Evolutionary conservation across 306 rosid genomes (phyloP).

Genomic region (Glycine soja): DNA sequence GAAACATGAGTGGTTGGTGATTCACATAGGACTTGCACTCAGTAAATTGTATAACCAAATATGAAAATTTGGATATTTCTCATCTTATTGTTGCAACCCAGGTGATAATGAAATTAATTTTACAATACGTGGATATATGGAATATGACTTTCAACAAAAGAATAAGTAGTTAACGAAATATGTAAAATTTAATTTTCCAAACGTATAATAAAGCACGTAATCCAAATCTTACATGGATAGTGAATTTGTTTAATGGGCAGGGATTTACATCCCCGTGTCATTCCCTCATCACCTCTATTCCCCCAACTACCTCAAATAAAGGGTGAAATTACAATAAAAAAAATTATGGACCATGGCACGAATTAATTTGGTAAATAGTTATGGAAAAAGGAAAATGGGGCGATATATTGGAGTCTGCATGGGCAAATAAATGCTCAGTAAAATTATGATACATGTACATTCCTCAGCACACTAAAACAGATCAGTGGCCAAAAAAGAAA

Average conservation of each 20-base stretch:
- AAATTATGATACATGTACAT: conserved; percentile 51
- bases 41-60: not conserved
- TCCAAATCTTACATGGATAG: not conserved
- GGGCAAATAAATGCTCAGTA: conserved; percentile 33
- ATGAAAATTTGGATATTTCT: not conserved
- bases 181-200: not conserved
- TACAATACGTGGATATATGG: not conserved
- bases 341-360: not conserved
- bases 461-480: conserved; percentile 40
- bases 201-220: not conserved
- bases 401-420: conserved; percentile 18
- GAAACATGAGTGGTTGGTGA: too few species aligned
- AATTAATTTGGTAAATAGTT: conserved; percentile 1
- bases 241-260: conserved; percentile 12
- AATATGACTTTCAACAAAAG: not conserved
- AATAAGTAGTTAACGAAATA: not conserved
- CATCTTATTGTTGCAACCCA: conserved; percentile 6
- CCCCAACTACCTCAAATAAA: not conserved
- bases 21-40: not conserved
- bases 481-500: conserved; percentile 26
- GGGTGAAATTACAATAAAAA: not conserved
- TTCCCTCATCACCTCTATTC: too few species aligned
- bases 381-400: not conserved
- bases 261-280: not conserved
- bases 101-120: conserved; percentile 11